Conservation (phyloP, 768 basidiomycete genomes). For the Amyloporia xantha region DNA sequence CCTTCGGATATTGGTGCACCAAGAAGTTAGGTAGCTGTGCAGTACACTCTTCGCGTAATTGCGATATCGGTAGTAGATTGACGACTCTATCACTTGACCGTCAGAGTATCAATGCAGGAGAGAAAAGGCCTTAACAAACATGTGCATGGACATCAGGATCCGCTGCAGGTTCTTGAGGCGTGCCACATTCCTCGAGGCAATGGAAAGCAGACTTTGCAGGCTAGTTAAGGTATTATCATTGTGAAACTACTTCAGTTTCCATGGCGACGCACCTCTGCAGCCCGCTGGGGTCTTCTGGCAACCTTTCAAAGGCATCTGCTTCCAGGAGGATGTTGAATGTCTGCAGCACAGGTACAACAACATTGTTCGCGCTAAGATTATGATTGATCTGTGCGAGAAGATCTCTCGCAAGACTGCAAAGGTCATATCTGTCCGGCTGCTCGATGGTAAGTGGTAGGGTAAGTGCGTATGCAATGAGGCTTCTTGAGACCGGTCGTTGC, state of each 20-base stretch:
- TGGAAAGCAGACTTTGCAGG: conserved; percentile 43
- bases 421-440: conserved; percentile 33
- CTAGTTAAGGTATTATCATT: conserved; percentile 31
- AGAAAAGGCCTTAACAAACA: conserved; percentile 41
- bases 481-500: conserved; percentile 63
- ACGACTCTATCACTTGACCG: conserved; percentile 35
- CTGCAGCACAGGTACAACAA: conserved; percentile 80
- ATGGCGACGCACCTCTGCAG: conserved; percentile 40
- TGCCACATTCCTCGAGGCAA: conserved; percentile 55
- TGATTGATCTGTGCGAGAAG: conserved; percentile 47
- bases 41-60: conserved; percentile 39
- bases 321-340: conserved; percentile 71
- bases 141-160: conserved; percentile 75
- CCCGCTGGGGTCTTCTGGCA: conserved; percentile 42
- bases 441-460: conserved; percentile 38
- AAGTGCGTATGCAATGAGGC: conserved; percentile 53
- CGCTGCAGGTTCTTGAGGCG: conserved; percentile 80
- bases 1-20: conserved; percentile 74
- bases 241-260: neutral
- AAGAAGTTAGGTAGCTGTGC: conserved; percentile 54
- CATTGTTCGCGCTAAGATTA: conserved; percentile 54
- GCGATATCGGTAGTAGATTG: conserved; percentile 50
- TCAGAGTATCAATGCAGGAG: neutral
- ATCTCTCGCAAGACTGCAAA: conserved; percentile 48
- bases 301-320: conserved; percentile 47